Evolutionary conservation across 2,329 filamentous ascomycete species (phyloP).

Genomic region (Talaromyces sp.): DNA sequence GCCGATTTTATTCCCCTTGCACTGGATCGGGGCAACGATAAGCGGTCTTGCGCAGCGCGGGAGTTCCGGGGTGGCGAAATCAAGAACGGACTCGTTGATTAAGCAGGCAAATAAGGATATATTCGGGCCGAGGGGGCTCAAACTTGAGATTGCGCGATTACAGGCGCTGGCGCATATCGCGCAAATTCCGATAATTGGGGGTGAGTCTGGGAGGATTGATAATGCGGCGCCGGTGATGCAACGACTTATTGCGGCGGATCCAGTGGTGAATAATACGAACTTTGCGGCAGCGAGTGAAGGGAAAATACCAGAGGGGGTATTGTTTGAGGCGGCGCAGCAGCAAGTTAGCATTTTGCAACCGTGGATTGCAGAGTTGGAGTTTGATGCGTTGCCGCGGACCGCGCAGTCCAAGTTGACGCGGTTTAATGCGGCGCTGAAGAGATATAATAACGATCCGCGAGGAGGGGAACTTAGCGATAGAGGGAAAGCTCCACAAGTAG

Average conservation of each 20-base stretch:
- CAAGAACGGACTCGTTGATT: constrained; percentile 17
- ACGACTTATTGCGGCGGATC: not conserved
- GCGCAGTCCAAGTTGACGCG: constrained; percentile 17
- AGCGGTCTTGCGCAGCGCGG: constrained; percentile 19
- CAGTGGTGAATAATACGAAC: not conserved
- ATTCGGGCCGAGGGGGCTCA: constrained; percentile 19
- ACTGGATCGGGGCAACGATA: constrained; percentile 19
- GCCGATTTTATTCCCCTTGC: constrained; percentile 18
- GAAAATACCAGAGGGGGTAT: not conserved
- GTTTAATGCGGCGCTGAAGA: constrained; percentile 20
- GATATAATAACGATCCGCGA: constrained; percentile 12
- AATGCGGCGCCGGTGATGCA: constrained; percentile 13
- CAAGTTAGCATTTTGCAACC: constrained; percentile 16
- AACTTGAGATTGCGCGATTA: constrained; percentile 21
- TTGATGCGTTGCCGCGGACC: constrained; percentile 17
- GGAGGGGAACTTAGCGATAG: not conserved
- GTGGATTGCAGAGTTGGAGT: constrained; percentile 21
- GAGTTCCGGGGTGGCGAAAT: constrained; percentile 17
- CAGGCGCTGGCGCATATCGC: constrained; percentile 22
- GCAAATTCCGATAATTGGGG: constrained; percentile 20
- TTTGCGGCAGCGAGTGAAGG: not conserved
- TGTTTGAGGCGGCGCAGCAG: constrained; percentile 9
- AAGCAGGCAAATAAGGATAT: constrained; percentile 20
- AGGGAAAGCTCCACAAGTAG: not conserved
- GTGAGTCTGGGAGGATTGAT: constrained; percentile 17